Base-by-base conservation (phyloP, 805 yeast genomes). In the Cyberlindnera maclurae region DNA sequence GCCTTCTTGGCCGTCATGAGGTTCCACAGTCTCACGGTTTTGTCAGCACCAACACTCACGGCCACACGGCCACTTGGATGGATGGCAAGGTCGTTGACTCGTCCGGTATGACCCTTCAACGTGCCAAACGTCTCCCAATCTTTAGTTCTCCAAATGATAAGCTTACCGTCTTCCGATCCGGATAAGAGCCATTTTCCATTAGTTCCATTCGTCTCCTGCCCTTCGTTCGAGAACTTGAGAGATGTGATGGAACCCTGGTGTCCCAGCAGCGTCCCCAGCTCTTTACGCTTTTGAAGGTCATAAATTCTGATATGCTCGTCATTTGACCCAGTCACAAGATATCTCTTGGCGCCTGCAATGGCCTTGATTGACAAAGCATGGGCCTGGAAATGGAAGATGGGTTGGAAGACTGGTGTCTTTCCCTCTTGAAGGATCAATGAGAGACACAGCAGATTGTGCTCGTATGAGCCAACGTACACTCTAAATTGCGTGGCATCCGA, bases 1-100 rank as follows among this genome's bases (percentile, higher is more conserved):
- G 97, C 97, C 61, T 88, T 89, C 58, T 85, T 84, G 12, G 87
- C 93, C 1, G 97, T 90, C 97, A 93, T 90, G 48, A 93, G 67
- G 57, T 93, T 93, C 98, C 98, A 93, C 42, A 93, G 69, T 54
- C 90, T 70, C 28, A 93, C 71, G 6, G 95, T 82, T 45, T 75
- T 75, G 60, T 93, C 98, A 22, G 74, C 79, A 41, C 94, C 85
- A 4, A 88, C 95, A 43, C 94, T 82, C 20, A 93, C 74, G 5
- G 97, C 97, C 41, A 93, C 77, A 62, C 86, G 74, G 12, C 95
- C 96, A 4, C 87, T 70, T 13, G 95, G 94, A 60, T 93, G 98
- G 29, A 93, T 82, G 22, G 88, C 82, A 31, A 93, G 54, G 59
- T 88, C 97, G 49, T 82, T 83, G 31, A 93, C 74, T 38, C 83